A percentile compares a stretch with the other conserved stretches of the same genome.
phyloP scores from a whole-genome alignment of 208 protist genomes.

The Wallacemonas sp. region DNA sequence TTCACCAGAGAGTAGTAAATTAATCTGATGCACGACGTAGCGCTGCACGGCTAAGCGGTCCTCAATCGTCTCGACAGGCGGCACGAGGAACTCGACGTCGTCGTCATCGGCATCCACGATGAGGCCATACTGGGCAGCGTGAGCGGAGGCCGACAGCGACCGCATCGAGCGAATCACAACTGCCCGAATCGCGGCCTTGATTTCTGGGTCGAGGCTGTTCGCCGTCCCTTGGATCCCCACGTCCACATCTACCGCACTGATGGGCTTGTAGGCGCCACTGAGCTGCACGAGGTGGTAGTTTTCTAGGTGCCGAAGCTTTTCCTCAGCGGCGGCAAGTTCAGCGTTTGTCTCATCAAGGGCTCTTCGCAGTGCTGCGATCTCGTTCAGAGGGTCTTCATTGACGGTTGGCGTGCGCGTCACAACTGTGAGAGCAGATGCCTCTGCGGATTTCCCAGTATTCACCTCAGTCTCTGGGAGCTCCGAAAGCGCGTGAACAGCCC shows the following conservation, averaged over 20 bases:
- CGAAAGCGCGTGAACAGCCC: constrained; percentile 30
- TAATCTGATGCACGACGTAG: constrained; percentile 58
- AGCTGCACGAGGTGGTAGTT: constrained; percentile 64
- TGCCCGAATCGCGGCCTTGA: constrained; percentile 54
- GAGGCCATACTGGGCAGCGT: constrained; percentile 4
- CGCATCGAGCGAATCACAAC: constrained; percentile 53
- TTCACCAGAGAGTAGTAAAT: constrained; percentile 52
- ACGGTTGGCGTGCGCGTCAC: not conserved
- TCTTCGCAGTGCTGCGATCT: constrained; percentile 36
- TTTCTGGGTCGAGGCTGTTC: constrained; percentile 62
- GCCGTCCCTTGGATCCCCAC: not conserved
- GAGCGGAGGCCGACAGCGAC: constrained; percentile 38
- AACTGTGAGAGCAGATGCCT: not conserved
- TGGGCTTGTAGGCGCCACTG: constrained; percentile 42
- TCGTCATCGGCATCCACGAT: not conserved
- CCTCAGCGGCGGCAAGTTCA: constrained; percentile 40
- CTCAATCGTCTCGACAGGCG: not conserved
- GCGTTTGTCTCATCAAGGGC: constrained; percentile 41
- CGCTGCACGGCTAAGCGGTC: not conserved
- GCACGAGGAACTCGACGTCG: not conserved
- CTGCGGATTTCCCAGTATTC: not conserved
- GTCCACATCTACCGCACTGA: constrained; percentile 31
- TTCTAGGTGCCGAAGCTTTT: constrained; percentile 42
- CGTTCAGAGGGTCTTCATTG: constrained; percentile 23
- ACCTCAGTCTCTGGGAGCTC: too few species aligned